Evolutionary conservation across 306 rosid species (phyloP), one percentile per base, ranked within the genome.

Genomic region (Trifolium dubium): DNA sequence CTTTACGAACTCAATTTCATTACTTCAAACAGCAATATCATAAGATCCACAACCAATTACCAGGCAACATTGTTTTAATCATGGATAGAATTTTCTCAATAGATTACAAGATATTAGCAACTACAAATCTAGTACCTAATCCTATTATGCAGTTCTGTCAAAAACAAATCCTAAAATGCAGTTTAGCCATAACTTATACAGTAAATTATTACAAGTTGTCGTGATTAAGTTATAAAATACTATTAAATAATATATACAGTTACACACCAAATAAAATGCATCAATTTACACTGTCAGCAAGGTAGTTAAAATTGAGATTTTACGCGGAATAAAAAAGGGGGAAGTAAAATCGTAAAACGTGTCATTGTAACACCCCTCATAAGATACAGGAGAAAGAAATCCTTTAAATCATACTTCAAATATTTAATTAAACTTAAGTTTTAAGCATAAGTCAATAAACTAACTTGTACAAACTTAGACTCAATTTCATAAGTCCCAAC

Each of bases 1-100:
- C 71, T 50, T 61, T 34, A 39, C 37, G 64, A 61, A 61, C 23
- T 39, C 13, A 64, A 64, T 58, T 17, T 17, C 58, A 55, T 18
- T 31, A 12, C 47, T 43, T 67, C 44, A 50, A 39, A 35, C 23
- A 55, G 40, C 30, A 6, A 8, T 13, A 18, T 54, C 30, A 54
- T 54, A 31, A 19, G 31, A 18, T 18, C 31, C 60, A 19, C 60
- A 18, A 12, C 0, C 18, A 53, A 7, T 53, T 54, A 19, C 60
- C 60, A 54, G 14, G 14, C 12, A 19, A 54, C 5, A 18, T 54
- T 8, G 19, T 54, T 54, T 54, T 18, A 54, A 18, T 54, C 31
- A 54, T 54, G 60, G 12, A 18, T 54, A 54, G 11, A 54, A 23
- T 19, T 54, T 13, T 31, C 60, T 8, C 31, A 14, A 3, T 18